Evolutionary conservation across 176 grass and related monocot species (phyloP).

Genomic region (Rhynchospora breviuscula): DNA sequence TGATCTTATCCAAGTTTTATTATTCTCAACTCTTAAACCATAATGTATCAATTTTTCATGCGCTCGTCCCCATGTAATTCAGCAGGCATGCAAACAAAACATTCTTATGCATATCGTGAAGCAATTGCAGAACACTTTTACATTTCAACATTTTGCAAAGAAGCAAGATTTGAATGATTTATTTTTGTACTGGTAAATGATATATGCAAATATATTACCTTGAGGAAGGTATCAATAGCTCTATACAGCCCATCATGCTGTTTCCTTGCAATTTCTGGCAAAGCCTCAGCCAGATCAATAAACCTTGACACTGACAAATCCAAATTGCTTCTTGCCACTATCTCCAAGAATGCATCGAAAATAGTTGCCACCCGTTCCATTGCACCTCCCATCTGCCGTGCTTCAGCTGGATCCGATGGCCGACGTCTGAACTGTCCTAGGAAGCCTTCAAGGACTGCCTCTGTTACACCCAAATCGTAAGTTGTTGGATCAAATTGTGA

Average conservation of each 20-base stretch:
- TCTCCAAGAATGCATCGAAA: conserved; percentile 63
- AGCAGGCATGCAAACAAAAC: background rate
- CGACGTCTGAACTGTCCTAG: conserved; percentile 44
- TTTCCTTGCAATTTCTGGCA: conserved; percentile 61
- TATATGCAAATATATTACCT: conserved; percentile 30
- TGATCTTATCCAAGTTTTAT: background rate
- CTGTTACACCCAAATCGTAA: conserved; percentile 60
- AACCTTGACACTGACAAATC: conserved; percentile 58
- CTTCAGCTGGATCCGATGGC: conserved; percentile 32
- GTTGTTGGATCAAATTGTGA: conserved; percentile 30
- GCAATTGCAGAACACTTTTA: background rate
- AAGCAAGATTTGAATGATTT: background rate
- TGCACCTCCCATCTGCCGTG: conserved; percentile 34
- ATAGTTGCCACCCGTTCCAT: conserved; percentile 51
- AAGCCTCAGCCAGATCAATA: conserved; percentile 49
- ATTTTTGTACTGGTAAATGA: background rate
- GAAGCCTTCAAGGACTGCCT: conserved; percentile 70
- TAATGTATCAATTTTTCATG: background rate
- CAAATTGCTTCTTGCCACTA: conserved; percentile 39
- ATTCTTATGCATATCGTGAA: background rate
- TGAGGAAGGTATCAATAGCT: conserved; percentile 81
- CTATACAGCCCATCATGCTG: conserved; percentile 67
- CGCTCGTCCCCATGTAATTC: background rate
- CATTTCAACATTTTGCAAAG: background rate
- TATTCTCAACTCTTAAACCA: background rate